Evolutionary conservation across 306 rosid genomes (phyloP).

Genomic region (Rubus parviflorus): DNA sequence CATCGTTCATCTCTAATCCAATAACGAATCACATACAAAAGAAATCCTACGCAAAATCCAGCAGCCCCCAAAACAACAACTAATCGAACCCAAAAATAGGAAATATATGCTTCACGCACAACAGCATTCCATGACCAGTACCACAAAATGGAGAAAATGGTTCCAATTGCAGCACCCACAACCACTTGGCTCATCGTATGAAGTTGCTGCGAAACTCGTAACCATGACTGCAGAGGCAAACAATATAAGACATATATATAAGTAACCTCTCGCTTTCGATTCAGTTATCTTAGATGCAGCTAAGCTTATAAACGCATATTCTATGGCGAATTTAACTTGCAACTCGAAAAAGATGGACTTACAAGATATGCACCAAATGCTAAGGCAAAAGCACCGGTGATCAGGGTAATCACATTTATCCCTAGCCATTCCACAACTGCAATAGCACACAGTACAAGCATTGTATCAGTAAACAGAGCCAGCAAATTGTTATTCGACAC

Average conservation of each 20-base stretch:
- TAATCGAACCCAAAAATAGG: slow-evolving; percentile 55
- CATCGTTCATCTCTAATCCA: slow-evolving; percentile 61
- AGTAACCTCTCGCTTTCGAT: slow-evolving; percentile 13
- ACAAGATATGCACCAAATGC: slow-evolving; percentile 70
- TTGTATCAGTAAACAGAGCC: slow-evolving; percentile 5
- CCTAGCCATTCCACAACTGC: slow-evolving; percentile 76
- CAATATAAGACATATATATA: slow-evolving; percentile 9
- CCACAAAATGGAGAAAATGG: slow-evolving; percentile 52
- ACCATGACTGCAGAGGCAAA: slow-evolving; percentile 64
- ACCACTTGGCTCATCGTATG: slow-evolving; percentile 78
- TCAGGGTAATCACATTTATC: slow-evolving; percentile 45
- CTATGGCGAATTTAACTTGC: slow-evolving; percentile 8
- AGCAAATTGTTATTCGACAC: background rate
- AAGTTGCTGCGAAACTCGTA: slow-evolving; percentile 70
- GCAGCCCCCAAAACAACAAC: slow-evolving; percentile 50
- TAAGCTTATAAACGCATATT: background rate
- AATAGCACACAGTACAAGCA: slow-evolving; percentile 25
- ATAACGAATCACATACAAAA: slow-evolving; percentile 42
- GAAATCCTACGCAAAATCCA: slow-evolving; percentile 59
- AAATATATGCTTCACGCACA: slow-evolving; percentile 50
- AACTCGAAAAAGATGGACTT: slow-evolving; percentile 36
- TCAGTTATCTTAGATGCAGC: background rate
- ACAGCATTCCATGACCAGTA: slow-evolving; percentile 64
- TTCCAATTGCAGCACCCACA: slow-evolving; percentile 72
- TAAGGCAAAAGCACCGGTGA: slow-evolving; percentile 45